Evolutionary conservation across 768 basidiomycete species (phyloP), one percentile per base, ranked within the genome.

Genomic region (Mycena latifolia): DNA sequence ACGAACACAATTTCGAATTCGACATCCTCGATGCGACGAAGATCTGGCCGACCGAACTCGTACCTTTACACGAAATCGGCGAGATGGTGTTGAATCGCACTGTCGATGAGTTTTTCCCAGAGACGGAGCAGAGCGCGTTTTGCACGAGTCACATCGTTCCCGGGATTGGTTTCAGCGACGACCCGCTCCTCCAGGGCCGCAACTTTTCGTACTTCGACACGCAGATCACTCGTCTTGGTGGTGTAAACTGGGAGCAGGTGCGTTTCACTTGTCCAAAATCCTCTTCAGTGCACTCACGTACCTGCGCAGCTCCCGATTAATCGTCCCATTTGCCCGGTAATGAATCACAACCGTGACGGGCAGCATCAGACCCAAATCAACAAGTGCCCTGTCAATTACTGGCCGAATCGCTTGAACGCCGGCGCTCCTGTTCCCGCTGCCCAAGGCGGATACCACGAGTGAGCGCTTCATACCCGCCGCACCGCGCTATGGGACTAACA

Each of bases 21-120:
- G 94, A 95, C 73, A 88, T 96, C 29, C 85, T 96, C 56, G 94
- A 96, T 72, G 88, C 92, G 1, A 95, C 94, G 20, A 96, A 96
- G 78, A 73, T 95, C 45, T 93, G 93, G 88, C 93, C 94, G 0
- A 89, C 94, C 75, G 92, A 94, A 60, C 76, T 90, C 4, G 88
- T 95, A 0, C 94, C 95, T 0, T 80, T 96, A 17, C 82, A 91
- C 70, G 81, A 86, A 67, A 90, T 96, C 53, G 95, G 94, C 37
- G 91, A 92, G 75, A 77, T 96, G 71, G 85, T 88, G 2, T 76
- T 92, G 35, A 81, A 92, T 70, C 81, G 86, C 25, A 82, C 78
- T 0, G 88, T 90, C 27, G 86, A 91, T 56, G 92, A 93, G 71
- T 96, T 86, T 80, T 96, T 96, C 79, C 79, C 93, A 14, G 94